Base-by-base conservation (phyloP, 2,329 filamentous ascomycete species). In the Pseudogymnoascus pannorum region DNA sequence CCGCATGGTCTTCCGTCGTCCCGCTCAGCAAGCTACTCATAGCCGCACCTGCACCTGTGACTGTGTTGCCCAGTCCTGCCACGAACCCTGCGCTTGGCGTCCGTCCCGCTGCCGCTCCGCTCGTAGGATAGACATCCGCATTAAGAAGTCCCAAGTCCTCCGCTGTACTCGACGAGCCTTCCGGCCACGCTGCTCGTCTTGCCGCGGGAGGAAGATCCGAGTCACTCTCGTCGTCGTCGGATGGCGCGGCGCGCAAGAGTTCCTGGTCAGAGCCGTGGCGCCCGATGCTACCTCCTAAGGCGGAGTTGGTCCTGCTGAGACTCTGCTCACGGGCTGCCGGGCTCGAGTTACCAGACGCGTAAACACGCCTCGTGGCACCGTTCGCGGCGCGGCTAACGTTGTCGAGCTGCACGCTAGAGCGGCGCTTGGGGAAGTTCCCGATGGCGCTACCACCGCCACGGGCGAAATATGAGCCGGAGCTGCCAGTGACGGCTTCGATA, bases 1-100 rank as follows among this genome's bases (percentile, higher is more conserved):
- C 91, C 8, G 90, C 89, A 48, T 95, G 92, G 72, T 99, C 94
- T 58, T 96, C 91, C 0, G 88, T 83, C 14, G 88, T 82, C 1
- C 86, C 85, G 24, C 83, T 89, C 67, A 96, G 86, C 7, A 99
- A 78, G 71, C 93, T 89, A 61, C 87, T 86, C 62, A 97, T 85
- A 0, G 92, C 89, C 29, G 86, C 88, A 14, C 71, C 72, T 18
- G 86, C 83, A 9, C 90, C 90, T 26, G 85, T 89, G n/a, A 91
- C 54, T 5, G 31, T 61, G 44, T 35, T 26, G 12, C 42, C 48
- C 12, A 35, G 31, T 4, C 44, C 59, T 11, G 35, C 59, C 14
- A 36, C 59, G 18, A 44, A 58, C 26, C 62, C 48, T 1, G 33
- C 36, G 26, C 68, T 66, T 1, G 69, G 74, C 62, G 75, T 72